Percentiles rank a stretch among this genome's conserved stretches.
phyloP scores from a whole-genome alignment of 2,329 filamentous ascomycete species.

The Aureobasidium melanogenum region DNA sequence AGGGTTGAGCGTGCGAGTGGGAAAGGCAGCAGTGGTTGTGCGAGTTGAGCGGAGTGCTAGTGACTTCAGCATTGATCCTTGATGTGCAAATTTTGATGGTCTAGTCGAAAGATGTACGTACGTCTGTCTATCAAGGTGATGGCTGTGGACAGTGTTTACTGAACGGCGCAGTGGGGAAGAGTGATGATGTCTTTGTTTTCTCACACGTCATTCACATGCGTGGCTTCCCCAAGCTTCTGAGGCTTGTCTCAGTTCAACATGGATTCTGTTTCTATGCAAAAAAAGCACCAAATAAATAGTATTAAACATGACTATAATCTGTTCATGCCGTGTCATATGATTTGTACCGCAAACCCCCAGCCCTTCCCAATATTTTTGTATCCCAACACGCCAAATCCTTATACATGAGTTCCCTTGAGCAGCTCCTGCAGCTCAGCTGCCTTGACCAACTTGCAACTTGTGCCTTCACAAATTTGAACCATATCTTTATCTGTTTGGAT shows the following conservation, averaged over 20 bases:
- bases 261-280: not conserved
- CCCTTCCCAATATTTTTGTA: not conserved
- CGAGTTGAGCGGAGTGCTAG: not conserved
- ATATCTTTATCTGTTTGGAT: conserved; percentile 33
- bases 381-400: not conserved
- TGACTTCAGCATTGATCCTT: not conserved
- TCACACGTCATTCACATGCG: not conserved
- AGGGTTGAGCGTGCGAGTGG: not conserved
- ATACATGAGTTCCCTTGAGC: conserved; percentile 8
- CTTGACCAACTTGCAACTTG: conserved; percentile 24
- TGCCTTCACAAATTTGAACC: conserved; percentile 40
- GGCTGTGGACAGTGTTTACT: not conserved
- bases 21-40: not conserved
- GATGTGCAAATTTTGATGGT: not conserved
- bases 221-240: not conserved
- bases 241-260: not conserved
- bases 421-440: conserved; percentile 8
- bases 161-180: not conserved
- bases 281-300: too few species aligned
- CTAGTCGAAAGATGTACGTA: not conserved
- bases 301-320: too few species aligned
- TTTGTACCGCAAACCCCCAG: not conserved
- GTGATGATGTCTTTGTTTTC: not conserved
- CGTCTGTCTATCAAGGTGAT: not conserved
- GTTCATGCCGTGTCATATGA: too few species aligned